These are phyloP conservation scores for Calonectria fujianensis DNA, from an alignment of 2,329 filamentous ascomycete species.

Conservation along the genomic window DNA sequence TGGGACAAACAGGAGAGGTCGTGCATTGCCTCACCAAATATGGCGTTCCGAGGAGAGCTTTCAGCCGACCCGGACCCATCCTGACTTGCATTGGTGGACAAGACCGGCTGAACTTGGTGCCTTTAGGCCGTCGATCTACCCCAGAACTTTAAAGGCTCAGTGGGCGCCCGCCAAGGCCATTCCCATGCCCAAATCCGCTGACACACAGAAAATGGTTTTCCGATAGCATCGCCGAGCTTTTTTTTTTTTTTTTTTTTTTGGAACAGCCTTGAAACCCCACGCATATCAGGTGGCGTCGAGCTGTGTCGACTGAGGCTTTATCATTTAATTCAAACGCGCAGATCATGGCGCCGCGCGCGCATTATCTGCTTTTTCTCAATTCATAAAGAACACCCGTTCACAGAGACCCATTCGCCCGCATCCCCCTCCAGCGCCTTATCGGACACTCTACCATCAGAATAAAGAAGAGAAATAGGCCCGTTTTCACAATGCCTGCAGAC, in stretches of 20 bases:
- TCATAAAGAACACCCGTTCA: conserved; percentile 29
- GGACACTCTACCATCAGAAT: conserved; percentile 13
- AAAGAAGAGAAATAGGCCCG: conserved; percentile 1
- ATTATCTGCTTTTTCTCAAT: not conserved
- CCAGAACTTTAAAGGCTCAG: conserved; percentile 48
- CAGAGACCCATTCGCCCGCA: not conserved
- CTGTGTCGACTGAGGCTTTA: conserved; percentile 27
- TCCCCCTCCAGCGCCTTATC: conserved; percentile 8
- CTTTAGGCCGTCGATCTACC: conserved; percentile 49
- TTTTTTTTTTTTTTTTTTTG: conserved; percentile 42
- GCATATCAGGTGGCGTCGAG: conserved; percentile 36
- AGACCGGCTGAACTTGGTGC: conserved; percentile 18
- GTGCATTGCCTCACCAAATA: conserved; percentile 26
- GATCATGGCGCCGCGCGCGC: conserved; percentile 20
- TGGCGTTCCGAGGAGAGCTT: conserved; percentile 15
- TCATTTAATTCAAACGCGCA: conserved; percentile 15
- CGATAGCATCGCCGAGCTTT: conserved; percentile 49
- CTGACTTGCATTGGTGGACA: conserved; percentile 37
- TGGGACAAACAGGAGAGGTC: conserved; percentile 17
- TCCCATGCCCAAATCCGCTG: conserved; percentile 54
- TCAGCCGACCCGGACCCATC: conserved; percentile 19
- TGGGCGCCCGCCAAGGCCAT: conserved; percentile 49
- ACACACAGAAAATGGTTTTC: conserved; percentile 53
- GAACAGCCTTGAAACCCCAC: conserved; percentile 40
- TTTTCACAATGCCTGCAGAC: conserved; percentile 49